Conservation (phyloP, 2,329 filamentous ascomycete species). For the Exophiala alcalophila region DNA sequence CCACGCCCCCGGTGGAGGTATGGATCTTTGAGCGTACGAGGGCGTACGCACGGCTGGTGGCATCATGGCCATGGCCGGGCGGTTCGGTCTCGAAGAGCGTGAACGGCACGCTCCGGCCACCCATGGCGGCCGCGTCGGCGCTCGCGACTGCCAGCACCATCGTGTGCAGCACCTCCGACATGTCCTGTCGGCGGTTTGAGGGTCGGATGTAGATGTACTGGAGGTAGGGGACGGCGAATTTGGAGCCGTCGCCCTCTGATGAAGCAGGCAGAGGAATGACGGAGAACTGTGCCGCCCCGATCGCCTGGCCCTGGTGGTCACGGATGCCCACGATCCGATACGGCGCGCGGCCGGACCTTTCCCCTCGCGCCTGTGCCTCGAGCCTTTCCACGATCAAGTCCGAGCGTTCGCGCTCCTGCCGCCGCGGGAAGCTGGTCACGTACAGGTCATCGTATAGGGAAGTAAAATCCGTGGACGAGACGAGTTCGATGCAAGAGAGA, state of each 20-base stretch:
- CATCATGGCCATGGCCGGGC: conserved; percentile 24
- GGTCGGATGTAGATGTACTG: conserved; percentile 28
- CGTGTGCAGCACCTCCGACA: conserved; percentile 29
- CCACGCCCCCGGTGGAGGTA: conserved; percentile 24
- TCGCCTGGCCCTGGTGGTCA: conserved; percentile 20
- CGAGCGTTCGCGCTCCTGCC: conserved; percentile 24
- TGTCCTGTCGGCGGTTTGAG: conserved; percentile 27
- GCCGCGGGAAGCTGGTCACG: conserved; percentile 23
- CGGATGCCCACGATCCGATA: conserved; percentile 28
- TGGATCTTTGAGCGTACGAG: conserved; percentile 25
- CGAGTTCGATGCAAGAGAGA: conserved; percentile 26
- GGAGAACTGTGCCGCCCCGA: conserved; percentile 29
- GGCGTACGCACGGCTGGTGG: conserved; percentile 16
- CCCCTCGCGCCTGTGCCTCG: conserved; percentile 17
- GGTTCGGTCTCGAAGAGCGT: conserved; percentile 29
- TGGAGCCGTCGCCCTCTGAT: not conserved
- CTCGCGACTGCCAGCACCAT: conserved; percentile 26
- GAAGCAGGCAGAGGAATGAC: conserved; percentile 18
- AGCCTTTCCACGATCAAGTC: conserved; percentile 27
- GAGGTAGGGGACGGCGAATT: conserved; percentile 27
- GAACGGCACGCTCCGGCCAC: conserved; percentile 22
- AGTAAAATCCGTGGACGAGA: conserved; percentile 22
- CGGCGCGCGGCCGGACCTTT: conserved; percentile 19
- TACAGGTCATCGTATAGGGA: conserved; percentile 25
- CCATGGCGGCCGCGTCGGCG: conserved; percentile 20